These are phyloP conservation scores for Ceriops decandra DNA, from an alignment of 345 rosid species.

Conservation along the genomic window DNA sequence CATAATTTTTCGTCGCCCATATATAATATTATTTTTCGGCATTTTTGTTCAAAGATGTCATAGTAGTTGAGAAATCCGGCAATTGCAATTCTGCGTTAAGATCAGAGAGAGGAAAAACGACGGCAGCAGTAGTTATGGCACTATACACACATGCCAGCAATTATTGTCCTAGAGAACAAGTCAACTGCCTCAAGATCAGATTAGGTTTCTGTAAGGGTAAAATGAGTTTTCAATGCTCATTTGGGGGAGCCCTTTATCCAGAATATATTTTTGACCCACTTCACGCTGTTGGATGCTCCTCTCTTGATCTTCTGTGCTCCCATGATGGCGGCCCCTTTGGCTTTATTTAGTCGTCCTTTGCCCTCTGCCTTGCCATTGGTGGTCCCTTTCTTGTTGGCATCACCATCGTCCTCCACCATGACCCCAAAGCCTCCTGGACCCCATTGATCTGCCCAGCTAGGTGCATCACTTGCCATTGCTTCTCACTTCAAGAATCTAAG, in stretches of 20 bases:
- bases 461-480: conserved; percentile 66
- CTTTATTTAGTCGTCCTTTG: conserved; percentile 33
- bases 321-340: conserved; percentile 31
- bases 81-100: no score
- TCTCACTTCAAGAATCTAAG: conserved; percentile 4
- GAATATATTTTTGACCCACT: conserved; percentile 58
- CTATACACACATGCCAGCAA: no score
- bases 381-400: conserved; percentile 32
- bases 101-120: no score
- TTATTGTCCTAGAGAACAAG: no score
- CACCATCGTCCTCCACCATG: conserved; percentile 39
- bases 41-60: no score
- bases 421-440: conserved; percentile 72
- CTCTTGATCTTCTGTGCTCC: conserved; percentile 38
- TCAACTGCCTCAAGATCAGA: background rate
- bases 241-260: conserved; percentile 32
- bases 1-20: no score
- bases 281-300: conserved; percentile 41
- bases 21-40: no score
- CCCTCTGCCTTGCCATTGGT: conserved; percentile 33
- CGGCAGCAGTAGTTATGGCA: no score
- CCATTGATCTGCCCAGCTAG: conserved; percentile 97
- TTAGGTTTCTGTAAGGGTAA: background rate
- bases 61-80: no score
- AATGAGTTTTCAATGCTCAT: background rate